These are phyloP conservation scores for Nymphaea colorata DNA, from an alignment of 164 flowering plant species.

Conservation along the genomic window DNA sequence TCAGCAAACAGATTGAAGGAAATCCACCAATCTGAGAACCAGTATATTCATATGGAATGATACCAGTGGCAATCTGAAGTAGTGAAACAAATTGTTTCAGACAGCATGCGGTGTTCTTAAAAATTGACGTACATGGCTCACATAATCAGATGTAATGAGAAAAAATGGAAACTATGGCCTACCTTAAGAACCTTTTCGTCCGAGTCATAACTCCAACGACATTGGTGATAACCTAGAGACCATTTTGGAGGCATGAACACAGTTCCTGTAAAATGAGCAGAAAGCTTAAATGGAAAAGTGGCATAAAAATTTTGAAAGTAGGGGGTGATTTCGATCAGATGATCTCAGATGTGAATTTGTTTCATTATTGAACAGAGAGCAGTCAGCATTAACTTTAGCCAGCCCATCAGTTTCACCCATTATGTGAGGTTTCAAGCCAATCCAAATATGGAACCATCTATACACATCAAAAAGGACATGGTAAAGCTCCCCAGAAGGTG, in stretches of 20 bases:
- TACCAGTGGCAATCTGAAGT: background rate
- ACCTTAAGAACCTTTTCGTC: constrained; percentile 73
- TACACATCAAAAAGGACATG: too few species aligned
- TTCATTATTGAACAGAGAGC: background rate
- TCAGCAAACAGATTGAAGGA: too few species aligned
- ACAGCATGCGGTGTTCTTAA: too few species aligned
- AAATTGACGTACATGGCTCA: too few species aligned
- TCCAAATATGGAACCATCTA: too few species aligned
- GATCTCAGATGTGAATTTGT: too few species aligned
- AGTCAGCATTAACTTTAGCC: background rate
- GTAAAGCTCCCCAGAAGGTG: too few species aligned
- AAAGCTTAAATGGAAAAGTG: background rate
- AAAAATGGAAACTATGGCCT: background rate
- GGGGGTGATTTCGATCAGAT: too few species aligned
- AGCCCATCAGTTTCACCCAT: too few species aligned
- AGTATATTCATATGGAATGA: background rate
- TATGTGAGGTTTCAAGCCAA: too few species aligned
- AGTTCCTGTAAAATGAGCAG: constrained; percentile 37
- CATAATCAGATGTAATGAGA: too few species aligned
- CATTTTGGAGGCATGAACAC: constrained; percentile 97
- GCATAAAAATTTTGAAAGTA: background rate
- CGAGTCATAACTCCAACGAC: constrained; percentile 90
- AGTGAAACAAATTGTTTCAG: too few species aligned
- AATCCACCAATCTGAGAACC: background rate
- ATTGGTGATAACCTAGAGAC: constrained; percentile 94